Base-by-base conservation (phyloP, 2,329 filamentous ascomycete species). In the Teratosphaeria nubilosa region DNA sequence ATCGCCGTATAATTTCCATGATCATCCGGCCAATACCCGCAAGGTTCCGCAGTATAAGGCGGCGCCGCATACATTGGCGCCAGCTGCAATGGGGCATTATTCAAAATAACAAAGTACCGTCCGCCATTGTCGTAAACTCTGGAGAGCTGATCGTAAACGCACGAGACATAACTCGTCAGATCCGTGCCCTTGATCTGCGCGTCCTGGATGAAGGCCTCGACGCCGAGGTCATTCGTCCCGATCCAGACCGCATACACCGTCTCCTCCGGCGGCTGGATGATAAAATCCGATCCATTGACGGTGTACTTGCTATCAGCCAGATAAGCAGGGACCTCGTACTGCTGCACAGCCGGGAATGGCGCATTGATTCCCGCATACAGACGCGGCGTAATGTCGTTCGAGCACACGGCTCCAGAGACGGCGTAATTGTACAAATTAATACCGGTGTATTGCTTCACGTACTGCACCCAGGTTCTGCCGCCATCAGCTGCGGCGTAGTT, bases 181-280 rank as follows among this genome's bases (percentile, higher is more conserved):
- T 81, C 85, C 25, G 82, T 84, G 13, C 79, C 81, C 1, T 24
- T 65, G 4, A 79, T 71, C 68, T 90, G 85, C 25, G 77, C 78
- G 67, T 90, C 86, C 4, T 80, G 83, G 32, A 91, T 70, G 67
- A 91, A 86, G 9, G 80, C 86, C 55, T 78, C 72, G 58, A 76
- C 78, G 24, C 88, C 87, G 10, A 92, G 75, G 66, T 94, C 88
- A 68, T 92, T 92, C 25, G 87, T 91, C 2, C 88, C 88, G 65
- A 91, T 90, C 86, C 86, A 91, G 55, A 91, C 80, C 1, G 83
- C 79, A 66, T 90, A 91, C 2, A 89, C 83, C 0, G 87, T 89
- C 62, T 85, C 83, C 31, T 81, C 73, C 1, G 78, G 65, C 1
- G 76, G 77, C 52, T 75, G 74, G 34, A 71, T 67, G 58, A 81